Conservation (phyloP, 371 early-diverging fungal species). For the Apophysomyces variabilis region DNA sequence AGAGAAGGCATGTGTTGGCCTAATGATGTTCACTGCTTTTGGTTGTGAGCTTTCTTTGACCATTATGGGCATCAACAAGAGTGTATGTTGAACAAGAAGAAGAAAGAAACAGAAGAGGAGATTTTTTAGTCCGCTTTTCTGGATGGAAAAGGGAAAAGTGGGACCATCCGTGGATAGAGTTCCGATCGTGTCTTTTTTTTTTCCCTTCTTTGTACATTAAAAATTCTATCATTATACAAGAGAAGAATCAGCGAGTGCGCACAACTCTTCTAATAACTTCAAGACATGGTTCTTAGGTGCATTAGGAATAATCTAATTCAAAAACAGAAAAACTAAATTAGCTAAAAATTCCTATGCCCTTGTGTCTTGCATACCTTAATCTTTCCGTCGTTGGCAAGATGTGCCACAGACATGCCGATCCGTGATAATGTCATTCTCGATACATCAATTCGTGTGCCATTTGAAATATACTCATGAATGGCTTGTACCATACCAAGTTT, state of each 20-base stretch:
- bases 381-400: slow-evolving; percentile 13
- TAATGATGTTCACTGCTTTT: slow-evolving; percentile 24
- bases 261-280: slow-evolving; percentile 3
- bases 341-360: too few species aligned
- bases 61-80: not conserved
- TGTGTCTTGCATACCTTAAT: slow-evolving; percentile 13
- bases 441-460: slow-evolving; percentile 4
- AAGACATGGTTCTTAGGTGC: slow-evolving; percentile 1
- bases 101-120: not conserved
- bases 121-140: slow-evolving; percentile 2
- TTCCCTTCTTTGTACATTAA: not conserved
- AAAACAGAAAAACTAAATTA: not conserved
- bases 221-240: not conserved
- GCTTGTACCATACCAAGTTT: slow-evolving; percentile 1
- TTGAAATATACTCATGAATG: slow-evolving; percentile 1
- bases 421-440: not conserved
- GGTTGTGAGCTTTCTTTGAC: slow-evolving; percentile 15
- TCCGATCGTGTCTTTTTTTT: not conserved
- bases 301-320: slow-evolving; percentile 1
- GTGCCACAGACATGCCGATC: slow-evolving; percentile 16
- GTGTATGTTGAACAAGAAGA: not conserved
- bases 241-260: not conserved
- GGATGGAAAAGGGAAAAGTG: slow-evolving; percentile 1
- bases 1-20: slow-evolving; percentile 19
- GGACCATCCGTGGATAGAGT: slow-evolving; percentile 4